A percentile compares a stretch with the other conserved stretches of the same genome.
phyloP scores from a whole-genome alignment of 371 early-diverging fungal genomes.

The Apophysomyces trapeziformis region DNA sequence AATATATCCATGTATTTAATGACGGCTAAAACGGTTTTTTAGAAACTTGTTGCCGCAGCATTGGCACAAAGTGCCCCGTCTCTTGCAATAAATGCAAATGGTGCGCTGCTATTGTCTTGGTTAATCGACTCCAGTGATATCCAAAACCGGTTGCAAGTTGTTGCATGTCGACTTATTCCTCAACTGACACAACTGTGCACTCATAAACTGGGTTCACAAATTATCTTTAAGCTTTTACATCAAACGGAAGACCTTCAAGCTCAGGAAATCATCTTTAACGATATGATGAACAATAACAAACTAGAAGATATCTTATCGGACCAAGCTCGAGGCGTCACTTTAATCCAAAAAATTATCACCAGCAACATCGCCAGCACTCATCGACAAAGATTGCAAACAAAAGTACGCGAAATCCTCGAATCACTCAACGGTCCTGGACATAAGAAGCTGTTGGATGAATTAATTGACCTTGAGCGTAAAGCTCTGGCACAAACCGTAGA shows the following conservation, averaged over 20 bases:
- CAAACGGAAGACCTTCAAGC: conserved; percentile 73
- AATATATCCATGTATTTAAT: too few species aligned
- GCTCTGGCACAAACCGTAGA: conserved; percentile 3
- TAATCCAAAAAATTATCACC: conserved; percentile 42
- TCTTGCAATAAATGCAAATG: conserved; percentile 90
- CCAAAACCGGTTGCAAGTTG: conserved; percentile 54
- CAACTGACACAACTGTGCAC: conserved; percentile 80
- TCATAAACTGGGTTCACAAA: conserved; percentile 90
- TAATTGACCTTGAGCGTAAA: conserved; percentile 5
- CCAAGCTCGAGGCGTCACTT: conserved; percentile 42
- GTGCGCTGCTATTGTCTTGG: conserved; percentile 92
- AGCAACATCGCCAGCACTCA: conserved; percentile 12
- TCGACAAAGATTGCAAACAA: neutral
- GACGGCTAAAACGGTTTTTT: neutral
- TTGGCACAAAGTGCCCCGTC: conserved; percentile 81
- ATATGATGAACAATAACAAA: conserved; percentile 18
- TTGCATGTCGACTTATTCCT: conserved; percentile 78
- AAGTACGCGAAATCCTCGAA: conserved; percentile 4
- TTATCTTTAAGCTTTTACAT: conserved; percentile 86
- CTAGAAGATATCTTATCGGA: conserved; percentile 35
- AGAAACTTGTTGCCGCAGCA: conserved; percentile 86
- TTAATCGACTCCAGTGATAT: conserved; percentile 84
- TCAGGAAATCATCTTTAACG: conserved; percentile 26
- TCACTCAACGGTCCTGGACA: conserved; percentile 5
- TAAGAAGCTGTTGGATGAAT: conserved; percentile 13